phyloP scores from a whole-genome alignment of 768 basidiomycete species.

The Tulasnella sp. region DNA sequence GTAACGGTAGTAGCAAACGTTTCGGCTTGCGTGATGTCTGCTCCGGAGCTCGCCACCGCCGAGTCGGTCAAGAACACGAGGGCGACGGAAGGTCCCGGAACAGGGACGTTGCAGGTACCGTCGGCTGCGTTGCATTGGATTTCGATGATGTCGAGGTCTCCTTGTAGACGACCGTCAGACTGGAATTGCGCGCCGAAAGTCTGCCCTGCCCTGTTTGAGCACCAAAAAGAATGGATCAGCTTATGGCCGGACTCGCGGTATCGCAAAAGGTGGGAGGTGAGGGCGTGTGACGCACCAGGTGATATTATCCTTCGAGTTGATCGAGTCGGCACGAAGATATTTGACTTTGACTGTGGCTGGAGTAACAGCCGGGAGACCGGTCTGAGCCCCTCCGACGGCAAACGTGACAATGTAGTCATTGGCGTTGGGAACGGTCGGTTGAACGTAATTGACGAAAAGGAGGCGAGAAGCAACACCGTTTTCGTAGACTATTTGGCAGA shows the following conservation, averaged over 20 bases:
- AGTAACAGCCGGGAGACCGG: slow-evolving; percentile 5
- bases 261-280: too few relatives aligned
- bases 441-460: slow-evolving; percentile 27
- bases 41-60: background rate
- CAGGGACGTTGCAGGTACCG: slow-evolving; percentile 4
- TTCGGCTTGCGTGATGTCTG: background rate
- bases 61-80: slow-evolving; percentile 24
- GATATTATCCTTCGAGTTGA: slow-evolving; percentile 27
- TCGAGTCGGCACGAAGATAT: slow-evolving; percentile 24
- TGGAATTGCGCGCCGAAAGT: slow-evolving; percentile 18
- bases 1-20: slow-evolving; percentile 29
- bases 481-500: slow-evolving; percentile 13
- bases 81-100: slow-evolving; percentile 19
- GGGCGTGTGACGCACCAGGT: background rate
- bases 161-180: slow-evolving; percentile 24
- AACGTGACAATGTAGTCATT: slow-evolving; percentile 18
- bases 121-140: slow-evolving; percentile 14
- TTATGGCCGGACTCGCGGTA: background rate
- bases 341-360: slow-evolving; percentile 22
- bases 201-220: slow-evolving; percentile 21
- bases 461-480: slow-evolving; percentile 7
- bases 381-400: slow-evolving; percentile 20
- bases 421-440: slow-evolving; percentile 38
- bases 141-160: background rate
- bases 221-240: background rate